phyloP scores from a whole-genome alignment of 805 yeast genomes.

The Saccharomycopsis schoenii region DNA sequence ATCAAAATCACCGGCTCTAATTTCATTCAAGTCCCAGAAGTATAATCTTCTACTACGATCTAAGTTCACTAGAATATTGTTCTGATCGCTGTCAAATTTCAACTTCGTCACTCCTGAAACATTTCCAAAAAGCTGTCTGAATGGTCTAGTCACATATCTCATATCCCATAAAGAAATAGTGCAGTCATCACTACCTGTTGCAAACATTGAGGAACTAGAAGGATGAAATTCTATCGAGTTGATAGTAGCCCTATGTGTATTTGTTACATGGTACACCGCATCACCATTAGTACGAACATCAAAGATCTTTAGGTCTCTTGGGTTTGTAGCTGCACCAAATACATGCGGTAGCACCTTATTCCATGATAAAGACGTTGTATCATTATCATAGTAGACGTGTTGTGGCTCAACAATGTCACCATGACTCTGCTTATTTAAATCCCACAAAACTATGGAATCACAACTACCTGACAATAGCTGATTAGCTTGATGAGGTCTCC shows the following conservation, averaged over 20 bases:
- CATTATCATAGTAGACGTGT: not conserved
- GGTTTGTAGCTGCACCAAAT: not conserved
- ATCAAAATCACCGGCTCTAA: conserved; percentile 47
- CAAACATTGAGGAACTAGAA: conserved; percentile 40
- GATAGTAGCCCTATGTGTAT: conserved; percentile 51
- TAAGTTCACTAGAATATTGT: conserved; percentile 46
- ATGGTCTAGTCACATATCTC: conserved; percentile 47
- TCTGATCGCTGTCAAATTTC: conserved; percentile 41
- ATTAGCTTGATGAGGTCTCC: conserved; percentile 35
- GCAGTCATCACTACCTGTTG: conserved; percentile 73
- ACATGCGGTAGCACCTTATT: not conserved
- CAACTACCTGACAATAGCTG: conserved; percentile 42
- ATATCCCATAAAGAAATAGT: conserved; percentile 68
- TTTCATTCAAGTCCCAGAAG: conserved; percentile 60
- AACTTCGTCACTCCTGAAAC: conserved; percentile 44
- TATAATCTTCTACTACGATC: conserved; percentile 61
- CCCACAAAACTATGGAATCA: conserved; percentile 56
- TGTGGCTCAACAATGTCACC: not conserved
- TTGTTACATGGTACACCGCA: conserved; percentile 40
- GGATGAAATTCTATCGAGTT: conserved; percentile 65
- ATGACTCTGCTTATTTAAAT: conserved; percentile 20
- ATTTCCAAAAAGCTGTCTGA: conserved; percentile 64
- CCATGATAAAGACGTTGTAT: not conserved
- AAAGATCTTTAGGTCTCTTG: not conserved
- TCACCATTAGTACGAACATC: not conserved